Evolutionary conservation across 2,329 filamentous ascomycete species (phyloP).

Genomic region (Trichophyton rubrum): DNA sequence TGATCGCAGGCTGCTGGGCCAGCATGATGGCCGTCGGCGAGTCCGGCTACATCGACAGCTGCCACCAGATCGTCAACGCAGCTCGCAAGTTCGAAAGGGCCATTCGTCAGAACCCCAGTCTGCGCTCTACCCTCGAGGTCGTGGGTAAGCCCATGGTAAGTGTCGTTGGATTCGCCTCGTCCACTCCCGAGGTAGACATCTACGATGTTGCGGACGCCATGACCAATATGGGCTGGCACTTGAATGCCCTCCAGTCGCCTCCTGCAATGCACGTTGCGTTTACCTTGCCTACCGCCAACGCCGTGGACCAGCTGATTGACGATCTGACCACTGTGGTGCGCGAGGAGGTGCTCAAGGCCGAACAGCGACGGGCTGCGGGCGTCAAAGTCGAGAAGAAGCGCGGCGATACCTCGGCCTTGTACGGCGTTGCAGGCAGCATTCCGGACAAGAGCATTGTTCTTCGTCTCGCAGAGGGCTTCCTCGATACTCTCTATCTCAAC

Average conservation of each 20-base stretch:
- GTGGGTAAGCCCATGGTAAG: slow-evolving; percentile 77
- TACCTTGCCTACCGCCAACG: slow-evolving; percentile 71
- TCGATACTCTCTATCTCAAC: slow-evolving; percentile 65
- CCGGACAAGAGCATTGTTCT: slow-evolving; percentile 93
- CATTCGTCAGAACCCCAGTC: slow-evolving; percentile 54
- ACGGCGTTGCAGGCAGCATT: slow-evolving; percentile 86
- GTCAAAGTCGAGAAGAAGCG: slow-evolving; percentile 41
- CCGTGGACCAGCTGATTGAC: slow-evolving; percentile 62
- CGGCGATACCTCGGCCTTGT: slow-evolving; percentile 70
- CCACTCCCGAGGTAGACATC: slow-evolving; percentile 59
- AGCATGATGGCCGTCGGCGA: slow-evolving; percentile 81
- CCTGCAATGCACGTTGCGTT: slow-evolving; percentile 90
- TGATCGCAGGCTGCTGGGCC: slow-evolving; percentile 94
- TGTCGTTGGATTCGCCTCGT: slow-evolving; percentile 77
- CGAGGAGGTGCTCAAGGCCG: slow-evolving; percentile 68
- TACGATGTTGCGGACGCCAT: slow-evolving; percentile 92
- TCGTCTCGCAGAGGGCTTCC: slow-evolving; percentile 76
- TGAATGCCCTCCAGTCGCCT: slow-evolving; percentile 85
- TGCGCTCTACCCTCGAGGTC: slow-evolving; percentile 63
- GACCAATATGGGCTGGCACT: slow-evolving; percentile 75
- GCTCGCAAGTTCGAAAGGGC: slow-evolving; percentile 70
- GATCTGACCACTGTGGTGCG: slow-evolving; percentile 51
- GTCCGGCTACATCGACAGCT: slow-evolving; percentile 74
- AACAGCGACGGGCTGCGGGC: slow-evolving; percentile 51
- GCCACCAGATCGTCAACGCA: slow-evolving; percentile 74